Conservation (phyloP, 1,284 basidiomycete genomes). For the Sporisorium scitamineum region DNA sequence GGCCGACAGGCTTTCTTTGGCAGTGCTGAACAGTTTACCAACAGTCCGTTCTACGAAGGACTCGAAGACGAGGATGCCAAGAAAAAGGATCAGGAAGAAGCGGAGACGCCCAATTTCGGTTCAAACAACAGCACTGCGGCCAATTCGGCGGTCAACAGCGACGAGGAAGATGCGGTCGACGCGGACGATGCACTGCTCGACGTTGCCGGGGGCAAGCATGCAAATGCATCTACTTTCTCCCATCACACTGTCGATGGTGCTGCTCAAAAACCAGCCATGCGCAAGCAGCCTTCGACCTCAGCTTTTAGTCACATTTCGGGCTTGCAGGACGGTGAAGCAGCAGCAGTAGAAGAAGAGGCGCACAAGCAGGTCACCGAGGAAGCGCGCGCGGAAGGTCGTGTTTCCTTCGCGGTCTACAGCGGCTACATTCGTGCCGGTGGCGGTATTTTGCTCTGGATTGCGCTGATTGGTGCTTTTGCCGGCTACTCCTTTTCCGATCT, state of each 20-base stretch:
- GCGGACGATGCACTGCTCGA: slow-evolving; percentile 8
- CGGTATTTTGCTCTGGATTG: slow-evolving; percentile 31
- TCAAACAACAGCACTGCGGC: slow-evolving; percentile 22
- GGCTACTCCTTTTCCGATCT: slow-evolving; percentile 29
- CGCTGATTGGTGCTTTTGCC: slow-evolving; percentile 15
- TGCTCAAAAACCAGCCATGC: slow-evolving; percentile 13
- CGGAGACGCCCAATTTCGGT: slow-evolving; percentile 35
- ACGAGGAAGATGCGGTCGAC: slow-evolving; percentile 37
- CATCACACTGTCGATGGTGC: slow-evolving; percentile 24
- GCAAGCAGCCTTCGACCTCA: slow-evolving; percentile 48
- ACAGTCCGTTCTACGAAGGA: slow-evolving; percentile 74
- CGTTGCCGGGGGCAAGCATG: slow-evolving; percentile 16
- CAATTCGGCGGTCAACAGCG: slow-evolving; percentile 31
- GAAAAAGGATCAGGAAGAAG: slow-evolving; percentile 30
- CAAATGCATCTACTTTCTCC: slow-evolving; percentile 34
- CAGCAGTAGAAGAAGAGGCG: slow-evolving; percentile 6
- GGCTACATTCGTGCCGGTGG: slow-evolving; percentile 40
- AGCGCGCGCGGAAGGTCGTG: slow-evolving; percentile 31
- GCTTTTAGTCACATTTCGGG: slow-evolving; percentile 78
- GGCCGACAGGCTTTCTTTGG: slow-evolving; percentile 77
- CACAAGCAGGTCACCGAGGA: slow-evolving; percentile 41
- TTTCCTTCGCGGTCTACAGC: slow-evolving; percentile 37
- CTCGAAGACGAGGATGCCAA: slow-evolving; percentile 70
- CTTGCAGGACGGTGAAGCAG: slow-evolving; percentile 72
- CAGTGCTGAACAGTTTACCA: slow-evolving; percentile 75